These are phyloP conservation scores for Quercus gilva DNA, from an alignment of 306 rosid genomes.

Conservation along the genomic window DNA sequence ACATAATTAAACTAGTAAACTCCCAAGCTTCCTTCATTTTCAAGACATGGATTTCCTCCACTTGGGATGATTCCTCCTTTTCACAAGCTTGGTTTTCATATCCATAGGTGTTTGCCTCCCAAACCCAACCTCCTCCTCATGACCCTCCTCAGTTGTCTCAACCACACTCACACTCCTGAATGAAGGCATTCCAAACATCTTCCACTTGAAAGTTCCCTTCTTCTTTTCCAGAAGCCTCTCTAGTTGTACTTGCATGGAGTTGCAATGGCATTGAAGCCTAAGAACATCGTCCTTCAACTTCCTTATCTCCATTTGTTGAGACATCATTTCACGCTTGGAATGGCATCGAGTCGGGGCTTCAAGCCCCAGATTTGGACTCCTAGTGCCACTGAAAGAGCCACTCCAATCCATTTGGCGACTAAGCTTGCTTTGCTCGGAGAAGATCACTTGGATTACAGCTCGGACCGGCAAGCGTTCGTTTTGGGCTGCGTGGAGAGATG, in stretches of 20 bases:
- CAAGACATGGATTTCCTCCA: conserved; percentile 82
- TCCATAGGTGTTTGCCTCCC: conserved; percentile 61
- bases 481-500: conserved; percentile 87
- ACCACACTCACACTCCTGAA: conserved; percentile 27
- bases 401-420: conserved; percentile 67
- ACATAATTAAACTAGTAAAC: background rate
- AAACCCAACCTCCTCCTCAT: conserved; percentile 35
- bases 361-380: conserved; percentile 51
- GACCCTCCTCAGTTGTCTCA: conserved; percentile 25
- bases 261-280: conserved; percentile 69
- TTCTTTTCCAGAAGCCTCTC: conserved; percentile 60
- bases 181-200: conserved; percentile 41
- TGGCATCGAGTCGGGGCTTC: conserved; percentile 46
- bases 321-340: conserved; percentile 66
- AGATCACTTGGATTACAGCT: conserved; percentile 84
- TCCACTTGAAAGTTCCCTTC: conserved; percentile 74
- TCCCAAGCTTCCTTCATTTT: conserved; percentile 4
- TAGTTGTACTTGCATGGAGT: conserved; percentile 59
- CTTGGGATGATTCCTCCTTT: conserved; percentile 48
- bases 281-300: conserved; percentile 71
- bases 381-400: conserved; percentile 50
- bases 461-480: conserved; percentile 91
- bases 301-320: conserved; percentile 66
- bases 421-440: conserved; percentile 70
- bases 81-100: conserved; percentile 50